Conservation (phyloP, 2,329 filamentous ascomycete species). For the Didymella exigua region DNA sequence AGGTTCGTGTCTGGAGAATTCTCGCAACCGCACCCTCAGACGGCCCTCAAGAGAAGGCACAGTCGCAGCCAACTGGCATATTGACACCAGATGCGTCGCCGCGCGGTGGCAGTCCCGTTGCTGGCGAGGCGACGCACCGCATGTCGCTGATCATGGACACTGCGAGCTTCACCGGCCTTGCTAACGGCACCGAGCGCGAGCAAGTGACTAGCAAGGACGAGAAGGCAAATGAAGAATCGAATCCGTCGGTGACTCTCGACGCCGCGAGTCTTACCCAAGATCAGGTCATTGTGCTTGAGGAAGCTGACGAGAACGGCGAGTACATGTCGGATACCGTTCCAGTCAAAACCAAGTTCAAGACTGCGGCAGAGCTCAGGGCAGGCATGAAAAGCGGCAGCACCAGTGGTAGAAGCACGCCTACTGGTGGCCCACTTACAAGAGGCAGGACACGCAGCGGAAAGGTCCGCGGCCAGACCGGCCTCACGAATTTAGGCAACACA, state of each 20-base stretch:
- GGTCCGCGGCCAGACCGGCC: conserved; percentile 76
- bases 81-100: conserved; percentile 54
- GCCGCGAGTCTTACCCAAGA: conserved; percentile 72
- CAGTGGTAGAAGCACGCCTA: conserved; percentile 73
- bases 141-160: conserved; percentile 65
- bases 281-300: conserved; percentile 82
- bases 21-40: conserved; percentile 53
- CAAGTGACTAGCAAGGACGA: conserved; percentile 69
- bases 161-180: conserved; percentile 66
- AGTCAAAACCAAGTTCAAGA: conserved; percentile 52
- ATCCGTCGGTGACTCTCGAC: conserved; percentile 71
- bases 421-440: conserved; percentile 68
- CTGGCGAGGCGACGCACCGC: conserved; percentile 42
- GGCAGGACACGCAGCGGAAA: conserved; percentile 73
- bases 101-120: conserved; percentile 50
- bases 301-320: conserved; percentile 62
- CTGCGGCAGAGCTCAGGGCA: conserved; percentile 34
- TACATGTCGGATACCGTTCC: conserved; percentile 58
- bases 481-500: conserved; percentile 92
- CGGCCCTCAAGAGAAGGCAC: conserved; percentile 28
- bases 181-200: conserved; percentile 68
- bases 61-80: conserved; percentile 45
- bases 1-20: conserved; percentile 78
- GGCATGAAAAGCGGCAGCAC: conserved; percentile 47
- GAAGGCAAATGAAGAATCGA: conserved; percentile 76